Evolutionary conservation across 208 protist genomes (phyloP).

Genomic region (Trypanosoma cruzi): DNA sequence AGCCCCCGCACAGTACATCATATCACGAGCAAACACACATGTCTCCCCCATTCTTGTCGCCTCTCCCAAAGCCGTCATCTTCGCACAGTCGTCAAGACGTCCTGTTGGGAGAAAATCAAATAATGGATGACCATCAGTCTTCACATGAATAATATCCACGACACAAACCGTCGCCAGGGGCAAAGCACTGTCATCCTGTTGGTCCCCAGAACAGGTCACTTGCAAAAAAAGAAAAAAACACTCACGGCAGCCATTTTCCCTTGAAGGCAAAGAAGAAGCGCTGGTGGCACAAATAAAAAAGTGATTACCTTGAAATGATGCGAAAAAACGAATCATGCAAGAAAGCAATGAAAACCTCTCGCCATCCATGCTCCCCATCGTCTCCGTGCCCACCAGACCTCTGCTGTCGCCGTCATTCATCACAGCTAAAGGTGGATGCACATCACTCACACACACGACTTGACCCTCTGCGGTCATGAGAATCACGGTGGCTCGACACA

Average conservation of each 20-base stretch:
- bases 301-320: neutral
- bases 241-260: neutral
- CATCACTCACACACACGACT: conserved; percentile 13
- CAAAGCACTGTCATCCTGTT: neutral
- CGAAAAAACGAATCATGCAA: conserved; percentile 18
- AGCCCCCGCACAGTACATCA: conserved; percentile 13
- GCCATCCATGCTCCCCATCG: neutral
- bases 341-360: neutral
- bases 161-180: neutral
- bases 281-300: conserved; percentile 14
- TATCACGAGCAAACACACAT: conserved; percentile 7
- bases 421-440: neutral
- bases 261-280: neutral
- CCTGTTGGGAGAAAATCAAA: conserved; percentile 22
- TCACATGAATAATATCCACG: conserved; percentile 3
- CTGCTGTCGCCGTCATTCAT: neutral
- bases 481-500: conserved; percentile 20
- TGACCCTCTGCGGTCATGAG: conserved; percentile 4
- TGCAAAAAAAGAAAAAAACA: conserved; percentile 24
- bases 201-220: neutral
- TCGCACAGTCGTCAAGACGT: neutral
- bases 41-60: neutral
- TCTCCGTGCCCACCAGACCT: neutral
- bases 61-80: neutral
- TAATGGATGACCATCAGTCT: conserved; percentile 2